Evolutionary conservation across 2,329 filamentous ascomycete genomes (phyloP).

Genomic region (Hypomyces rosellus): DNA sequence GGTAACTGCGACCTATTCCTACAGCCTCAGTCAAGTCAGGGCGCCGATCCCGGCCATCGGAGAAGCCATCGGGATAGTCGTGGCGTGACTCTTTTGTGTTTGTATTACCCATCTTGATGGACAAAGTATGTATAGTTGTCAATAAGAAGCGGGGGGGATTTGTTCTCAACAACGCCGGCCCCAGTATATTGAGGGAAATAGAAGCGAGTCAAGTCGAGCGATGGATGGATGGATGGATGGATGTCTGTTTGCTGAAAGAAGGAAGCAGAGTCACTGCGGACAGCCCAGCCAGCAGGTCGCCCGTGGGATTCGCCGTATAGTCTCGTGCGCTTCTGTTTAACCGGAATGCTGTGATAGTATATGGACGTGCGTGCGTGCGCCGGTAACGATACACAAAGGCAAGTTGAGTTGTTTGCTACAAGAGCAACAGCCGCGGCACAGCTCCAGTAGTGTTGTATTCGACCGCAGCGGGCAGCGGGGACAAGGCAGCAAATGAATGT

Average conservation of each 20-base stretch:
- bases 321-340: neutral
- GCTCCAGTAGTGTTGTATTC: neutral
- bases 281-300: too few relatives aligned
- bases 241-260: too few relatives aligned
- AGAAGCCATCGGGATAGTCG: slow-evolving; percentile 19
- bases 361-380: neutral
- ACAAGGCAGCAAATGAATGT: neutral
- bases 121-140: neutral
- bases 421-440: neutral
- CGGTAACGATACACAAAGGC: neutral
- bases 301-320: neutral
- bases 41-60: slow-evolving; percentile 17
- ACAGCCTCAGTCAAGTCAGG: slow-evolving; percentile 16
- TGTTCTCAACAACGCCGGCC: neutral
- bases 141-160: neutral
- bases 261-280: too few relatives aligned
- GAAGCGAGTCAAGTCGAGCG: neutral
- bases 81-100: slow-evolving; percentile 35
- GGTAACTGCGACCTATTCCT: slow-evolving; percentile 10
- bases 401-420: neutral
- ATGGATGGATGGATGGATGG: neutral
- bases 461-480: neutral
- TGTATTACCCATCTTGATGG: slow-evolving; percentile 31
- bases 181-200: neutral
- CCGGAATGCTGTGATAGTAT: neutral